Evolutionary conservation across 2,329 filamentous ascomycete genomes (phyloP).

Genomic region (Elsinoe fawcettii): DNA sequence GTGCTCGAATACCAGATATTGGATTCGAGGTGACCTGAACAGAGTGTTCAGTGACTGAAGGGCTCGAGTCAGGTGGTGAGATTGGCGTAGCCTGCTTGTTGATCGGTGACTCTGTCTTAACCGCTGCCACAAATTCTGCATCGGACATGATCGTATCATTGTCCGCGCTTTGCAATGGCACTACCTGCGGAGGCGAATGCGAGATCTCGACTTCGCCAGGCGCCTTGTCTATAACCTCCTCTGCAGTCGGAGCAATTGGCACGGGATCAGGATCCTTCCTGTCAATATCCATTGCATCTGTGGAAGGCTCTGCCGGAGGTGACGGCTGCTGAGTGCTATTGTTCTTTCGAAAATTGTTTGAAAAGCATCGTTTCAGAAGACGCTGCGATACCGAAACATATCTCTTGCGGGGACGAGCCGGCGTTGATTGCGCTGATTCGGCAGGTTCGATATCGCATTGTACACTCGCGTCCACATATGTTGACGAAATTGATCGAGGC

Average conservation of each 20-base stretch:
- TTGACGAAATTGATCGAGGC: background rate
- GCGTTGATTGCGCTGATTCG: slow-evolving; percentile 21
- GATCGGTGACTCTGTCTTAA: slow-evolving; percentile 1
- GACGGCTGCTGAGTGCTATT: slow-evolving; percentile 6
- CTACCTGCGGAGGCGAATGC: background rate
- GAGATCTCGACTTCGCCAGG: background rate
- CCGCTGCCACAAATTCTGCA: background rate
- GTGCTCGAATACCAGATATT: background rate
- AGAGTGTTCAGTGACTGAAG: background rate
- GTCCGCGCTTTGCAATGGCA: background rate
- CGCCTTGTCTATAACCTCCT: background rate
- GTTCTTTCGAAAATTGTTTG: slow-evolving; percentile 24
- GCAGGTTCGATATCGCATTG: slow-evolving; percentile 32
- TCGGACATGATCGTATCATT: slow-evolving; percentile 17
- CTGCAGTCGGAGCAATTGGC: background rate
- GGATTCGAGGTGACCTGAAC: background rate
- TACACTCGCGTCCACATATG: slow-evolving; percentile 24
- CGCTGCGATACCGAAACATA: slow-evolving; percentile 27
- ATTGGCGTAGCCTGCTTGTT: slow-evolving; percentile 5
- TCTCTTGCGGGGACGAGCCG: slow-evolving; percentile 21
- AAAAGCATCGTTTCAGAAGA: slow-evolving; percentile 28
- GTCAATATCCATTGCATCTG: slow-evolving; percentile 21
- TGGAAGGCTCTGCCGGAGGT: slow-evolving; percentile 12
- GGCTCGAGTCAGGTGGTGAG: slow-evolving; percentile 2
- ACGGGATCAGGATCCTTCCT: slow-evolving; percentile 21